phyloP scores from a whole-genome alignment of 306 rosid species.

The peach (Prunus persica) region Prunus_persica_NCBIv2 NC_034012.1:24052501-24053000 shows the following conservation, averaged over 20 bases:
- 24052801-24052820: conserved; percentile 29
- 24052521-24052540: neutral
- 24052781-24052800: too few species aligned
- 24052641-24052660: neutral
- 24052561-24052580: conserved; percentile 83
- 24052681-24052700: too few species aligned
- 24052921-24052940: neutral
- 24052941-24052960: neutral
- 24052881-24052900: conserved; percentile 54
- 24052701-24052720: neutral
- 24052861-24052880: conserved; percentile 93
- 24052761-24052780: neutral
- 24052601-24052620: conserved; percentile 90
- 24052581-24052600: conserved; percentile 63
- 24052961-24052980: neutral
- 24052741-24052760: neutral
- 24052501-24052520: neutral
- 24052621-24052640: conserved; percentile 57
- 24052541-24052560: conserved; percentile 42
- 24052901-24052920: neutral
- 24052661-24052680: too few species aligned
- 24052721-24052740: too few species aligned
- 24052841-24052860: conserved; percentile 76
- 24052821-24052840: conserved; percentile 85
- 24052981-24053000: neutral